These are phyloP conservation scores for Coccomyxa sp. DNA, from an alignment of 139 green algal species.

Conservation along the genomic window DNA sequence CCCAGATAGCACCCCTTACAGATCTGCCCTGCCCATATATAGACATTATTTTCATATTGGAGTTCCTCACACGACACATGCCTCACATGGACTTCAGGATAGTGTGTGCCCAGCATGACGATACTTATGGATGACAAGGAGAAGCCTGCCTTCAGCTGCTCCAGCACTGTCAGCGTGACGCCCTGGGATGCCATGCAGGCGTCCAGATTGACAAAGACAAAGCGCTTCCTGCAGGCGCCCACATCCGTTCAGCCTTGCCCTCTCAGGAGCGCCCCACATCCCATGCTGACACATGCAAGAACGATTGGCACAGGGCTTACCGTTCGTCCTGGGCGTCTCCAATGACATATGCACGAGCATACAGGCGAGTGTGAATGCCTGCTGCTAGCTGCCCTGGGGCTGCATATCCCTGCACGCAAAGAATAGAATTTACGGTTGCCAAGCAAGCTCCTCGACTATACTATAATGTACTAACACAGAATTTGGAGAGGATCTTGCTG, in stretches of 20 bases:
- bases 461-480: not conserved
- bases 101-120: not conserved
- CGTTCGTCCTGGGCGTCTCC: constrained; percentile 29
- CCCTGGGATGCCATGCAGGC: constrained; percentile 84
- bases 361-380: constrained; percentile 76
- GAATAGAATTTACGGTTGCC: not conserved
- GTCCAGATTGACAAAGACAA: constrained; percentile 80
- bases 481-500: not conserved
- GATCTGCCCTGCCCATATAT: not conserved
- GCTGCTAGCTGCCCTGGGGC: constrained; percentile 58
- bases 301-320: constrained; percentile 8
- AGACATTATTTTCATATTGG: not conserved
- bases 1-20: too few relatives aligned
- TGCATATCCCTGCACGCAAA: constrained; percentile 64
- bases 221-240: constrained; percentile 34
- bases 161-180: constrained; percentile 66
- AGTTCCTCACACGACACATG: not conserved
- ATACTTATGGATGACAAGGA: too few relatives aligned
- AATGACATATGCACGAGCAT: constrained; percentile 67
- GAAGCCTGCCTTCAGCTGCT: constrained; percentile 42
- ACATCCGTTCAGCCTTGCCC: not conserved
- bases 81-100: not conserved
- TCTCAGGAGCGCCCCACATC: not conserved
- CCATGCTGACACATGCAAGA: not conserved
- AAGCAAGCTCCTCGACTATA: not conserved